A percentile compares a stretch with the other conserved stretches of the same genome.
These are phyloP conservation scores for Cucurbita pepo DNA, from an alignment of 306 rosid species.

Conservation along the genomic window DNA sequence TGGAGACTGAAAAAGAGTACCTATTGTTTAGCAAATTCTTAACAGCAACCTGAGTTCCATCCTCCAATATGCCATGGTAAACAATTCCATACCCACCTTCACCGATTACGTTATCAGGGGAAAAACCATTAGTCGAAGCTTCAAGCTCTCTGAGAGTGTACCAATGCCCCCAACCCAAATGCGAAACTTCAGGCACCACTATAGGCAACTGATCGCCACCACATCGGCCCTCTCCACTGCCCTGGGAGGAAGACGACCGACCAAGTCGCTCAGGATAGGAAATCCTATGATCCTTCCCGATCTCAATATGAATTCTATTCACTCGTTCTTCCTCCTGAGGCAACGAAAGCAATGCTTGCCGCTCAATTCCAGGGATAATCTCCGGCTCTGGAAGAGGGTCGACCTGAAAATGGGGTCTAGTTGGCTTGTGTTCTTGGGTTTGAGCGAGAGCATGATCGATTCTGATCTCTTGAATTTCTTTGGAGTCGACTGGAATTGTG, in stretches of 20 bases:
- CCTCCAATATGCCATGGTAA: conserved; percentile 56
- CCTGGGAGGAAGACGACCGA: conserved; percentile 34
- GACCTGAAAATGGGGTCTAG: conserved; percentile 12
- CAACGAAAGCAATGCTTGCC: conserved; percentile 23
- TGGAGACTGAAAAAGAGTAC: conserved; percentile 8
- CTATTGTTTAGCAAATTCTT: conserved; percentile 79
- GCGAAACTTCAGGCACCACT: conserved; percentile 68
- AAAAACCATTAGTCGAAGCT: conserved; percentile 51
- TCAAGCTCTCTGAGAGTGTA: conserved; percentile 76
- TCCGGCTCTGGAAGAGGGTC: conserved; percentile 38
- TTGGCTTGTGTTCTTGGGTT: conserved; percentile 8
- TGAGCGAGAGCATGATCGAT: conserved; percentile 16
- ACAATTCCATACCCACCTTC: conserved; percentile 89
- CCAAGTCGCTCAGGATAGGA: conserved; percentile 45
- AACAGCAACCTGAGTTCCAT: conserved; percentile 50
- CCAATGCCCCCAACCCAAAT: conserved; percentile 93
- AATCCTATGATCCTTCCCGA: conserved; percentile 65
- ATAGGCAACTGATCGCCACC: conserved; percentile 33
- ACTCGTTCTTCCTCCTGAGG: conserved; percentile 40
- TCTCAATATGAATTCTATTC: conserved; percentile 48
- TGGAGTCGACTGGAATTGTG: conserved; percentile 49
- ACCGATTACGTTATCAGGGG: conserved; percentile 60
- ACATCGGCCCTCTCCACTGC: conserved; percentile 34
- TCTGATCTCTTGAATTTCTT: conserved; percentile 68
- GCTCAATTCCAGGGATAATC: conserved; percentile 19